Evolutionary conservation across 148 eudicot genomes (phyloP).

Genomic region (Rheum nobile): DNA sequence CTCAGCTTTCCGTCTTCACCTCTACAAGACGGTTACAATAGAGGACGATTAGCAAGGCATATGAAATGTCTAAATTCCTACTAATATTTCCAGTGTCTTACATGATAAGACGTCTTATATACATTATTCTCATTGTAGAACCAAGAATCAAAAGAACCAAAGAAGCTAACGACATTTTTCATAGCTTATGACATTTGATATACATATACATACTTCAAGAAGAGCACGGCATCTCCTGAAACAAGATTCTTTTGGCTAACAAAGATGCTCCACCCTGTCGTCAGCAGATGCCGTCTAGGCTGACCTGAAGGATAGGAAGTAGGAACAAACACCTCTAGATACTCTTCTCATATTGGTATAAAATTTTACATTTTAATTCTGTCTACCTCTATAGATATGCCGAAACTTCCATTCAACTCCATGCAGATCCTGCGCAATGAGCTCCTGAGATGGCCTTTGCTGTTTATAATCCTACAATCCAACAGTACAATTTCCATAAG

Average conservation of each 20-base stretch:
- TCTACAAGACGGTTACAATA: slow-evolving; percentile 26
- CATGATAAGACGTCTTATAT: background rate
- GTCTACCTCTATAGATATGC: slow-evolving; percentile 78
- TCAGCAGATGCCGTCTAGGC: slow-evolving; percentile 88
- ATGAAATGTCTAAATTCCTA: background rate
- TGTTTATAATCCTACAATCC: slow-evolving; percentile 56
- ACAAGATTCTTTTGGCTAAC: slow-evolving; percentile 81
- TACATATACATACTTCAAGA: slow-evolving; percentile 48
- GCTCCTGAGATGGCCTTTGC: slow-evolving; percentile 90
- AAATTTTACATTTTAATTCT: background rate
- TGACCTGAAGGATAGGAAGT: slow-evolving; percentile 45
- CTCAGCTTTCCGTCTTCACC: slow-evolving; percentile 80
- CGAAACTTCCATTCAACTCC: slow-evolving; percentile 94
- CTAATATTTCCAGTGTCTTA: no score
- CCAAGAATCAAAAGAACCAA: background rate
- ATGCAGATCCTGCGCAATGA: slow-evolving; percentile 78
- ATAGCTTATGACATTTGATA: background rate
- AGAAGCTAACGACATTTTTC: background rate
- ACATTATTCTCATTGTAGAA: background rate
- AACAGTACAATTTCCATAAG: no score
- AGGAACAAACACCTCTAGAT: background rate
- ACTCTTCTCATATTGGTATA: background rate
- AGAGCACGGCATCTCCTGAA: slow-evolving; percentile 88
- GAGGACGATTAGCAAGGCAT: background rate
- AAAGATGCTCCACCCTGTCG: slow-evolving; percentile 89